phyloP scores from a whole-genome alignment of 352 stramenopile genomes.

The Globisporangium polare region DNA sequence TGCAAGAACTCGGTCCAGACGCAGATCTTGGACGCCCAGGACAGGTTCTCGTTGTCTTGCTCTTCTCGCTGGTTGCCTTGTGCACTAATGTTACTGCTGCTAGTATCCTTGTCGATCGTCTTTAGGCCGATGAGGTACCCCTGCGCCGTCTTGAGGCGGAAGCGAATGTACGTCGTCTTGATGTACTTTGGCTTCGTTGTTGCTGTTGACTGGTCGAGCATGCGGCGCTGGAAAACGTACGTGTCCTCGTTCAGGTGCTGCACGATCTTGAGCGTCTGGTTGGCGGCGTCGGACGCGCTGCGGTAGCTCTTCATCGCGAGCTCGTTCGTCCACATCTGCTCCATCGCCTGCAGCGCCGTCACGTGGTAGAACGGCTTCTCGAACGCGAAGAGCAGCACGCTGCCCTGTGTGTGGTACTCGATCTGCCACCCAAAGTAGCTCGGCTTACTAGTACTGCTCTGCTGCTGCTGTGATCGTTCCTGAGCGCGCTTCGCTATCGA shows the following conservation, averaged over 20 bases:
- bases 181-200: slow-evolving; percentile 20
- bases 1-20: slow-evolving; percentile 14
- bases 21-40: slow-evolving; percentile 7
- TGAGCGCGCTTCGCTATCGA: slow-evolving; percentile 2
- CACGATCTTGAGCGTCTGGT: slow-evolving; percentile 32
- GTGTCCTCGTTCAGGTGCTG: slow-evolving; percentile 56
- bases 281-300: slow-evolving; percentile 25
- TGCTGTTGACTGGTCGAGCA: slow-evolving; percentile 24
- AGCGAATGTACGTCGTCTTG: slow-evolving; percentile 40
- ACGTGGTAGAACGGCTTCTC: slow-evolving; percentile 39
- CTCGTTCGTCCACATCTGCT: slow-evolving; percentile 43
- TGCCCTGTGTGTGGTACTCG: slow-evolving; percentile 16
- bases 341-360: slow-evolving; percentile 31
- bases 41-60: slow-evolving; percentile 13
- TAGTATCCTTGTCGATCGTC: slow-evolving; percentile 19
- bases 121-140: slow-evolving; percentile 34
- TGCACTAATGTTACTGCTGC: not conserved
- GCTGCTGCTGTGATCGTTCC: not conserved
- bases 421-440: slow-evolving; percentile 28
- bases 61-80: too few relatives aligned
- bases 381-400: slow-evolving; percentile 42
- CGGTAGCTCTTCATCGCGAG: slow-evolving; percentile 43
- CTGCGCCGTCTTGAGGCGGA: slow-evolving; percentile 38
- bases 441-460: not conserved
- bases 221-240: slow-evolving; percentile 39